phyloP scores from a whole-genome alignment of 2,329 filamentous ascomycete species.

The Botrytis porri region DNA sequence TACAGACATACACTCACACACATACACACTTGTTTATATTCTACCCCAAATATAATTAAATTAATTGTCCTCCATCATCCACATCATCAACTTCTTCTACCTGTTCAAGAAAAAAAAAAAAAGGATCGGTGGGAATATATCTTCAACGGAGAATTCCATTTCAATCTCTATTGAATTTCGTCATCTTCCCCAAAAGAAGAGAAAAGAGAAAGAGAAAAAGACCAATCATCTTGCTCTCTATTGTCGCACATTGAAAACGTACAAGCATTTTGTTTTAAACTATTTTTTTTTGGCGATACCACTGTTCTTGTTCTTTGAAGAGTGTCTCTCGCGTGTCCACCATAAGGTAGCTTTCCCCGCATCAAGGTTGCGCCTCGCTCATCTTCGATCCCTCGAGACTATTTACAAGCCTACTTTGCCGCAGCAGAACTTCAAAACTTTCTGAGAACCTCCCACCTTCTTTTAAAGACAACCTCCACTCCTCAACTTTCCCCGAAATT shows the following conservation, averaged over 20 bases:
- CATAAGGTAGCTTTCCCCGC: conserved; percentile 20
- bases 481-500: neutral
- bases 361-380: conserved; percentile 21
- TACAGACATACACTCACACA: neutral
- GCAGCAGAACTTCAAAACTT: conserved; percentile 8
- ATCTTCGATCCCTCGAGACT: conserved; percentile 20
- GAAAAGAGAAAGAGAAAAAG: neutral
- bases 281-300: neutral
- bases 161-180: neutral
- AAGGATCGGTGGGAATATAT: neutral
- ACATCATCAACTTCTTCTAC: neutral
- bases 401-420: conserved; percentile 11
- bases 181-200: neutral
- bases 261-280: conserved; percentile 11
- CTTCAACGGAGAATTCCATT: conserved; percentile 15
- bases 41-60: neutral
- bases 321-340: conserved; percentile 19
- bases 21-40: neutral
- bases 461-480: neutral
- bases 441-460: conserved; percentile 4
- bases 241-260: conserved; percentile 11
- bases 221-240: conserved; percentile 11
- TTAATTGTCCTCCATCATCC: neutral
- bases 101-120: neutral
- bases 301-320: conserved; percentile 15